phyloP scores from a whole-genome alignment of 2,329 filamentous ascomycete species.

The Teratosphaeria epicoccoides region DNA sequence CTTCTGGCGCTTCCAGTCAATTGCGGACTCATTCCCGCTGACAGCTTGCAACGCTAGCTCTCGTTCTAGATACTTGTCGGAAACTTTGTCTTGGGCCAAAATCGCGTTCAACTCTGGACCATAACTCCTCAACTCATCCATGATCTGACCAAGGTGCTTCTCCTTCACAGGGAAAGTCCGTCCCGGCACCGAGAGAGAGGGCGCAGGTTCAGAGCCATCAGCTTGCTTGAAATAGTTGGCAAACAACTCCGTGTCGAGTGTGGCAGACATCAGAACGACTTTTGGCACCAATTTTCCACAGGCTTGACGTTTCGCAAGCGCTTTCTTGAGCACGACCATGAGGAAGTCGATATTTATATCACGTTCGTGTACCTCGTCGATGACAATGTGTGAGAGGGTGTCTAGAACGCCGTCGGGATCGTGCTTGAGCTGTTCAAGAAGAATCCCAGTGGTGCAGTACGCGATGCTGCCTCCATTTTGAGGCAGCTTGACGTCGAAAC shows the following conservation, averaged over 20 bases:
- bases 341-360: conserved; percentile 37
- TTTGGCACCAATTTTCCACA: conserved; percentile 30
- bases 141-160: conserved; percentile 33
- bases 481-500: conserved; percentile 31
- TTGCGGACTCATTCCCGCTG: conserved; percentile 18
- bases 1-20: conserved; percentile 31
- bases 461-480: conserved; percentile 31
- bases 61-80: conserved; percentile 12
- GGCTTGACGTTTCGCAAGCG: conserved; percentile 26
- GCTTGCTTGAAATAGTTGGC: conserved; percentile 32
- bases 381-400: conserved; percentile 37
- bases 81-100: conserved; percentile 6
- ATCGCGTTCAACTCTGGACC: conserved; percentile 7
- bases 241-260: conserved; percentile 36
- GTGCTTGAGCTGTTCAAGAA: conserved; percentile 36
- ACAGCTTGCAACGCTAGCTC: conserved; percentile 10
- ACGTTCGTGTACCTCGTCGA: conserved; percentile 44
- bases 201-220: conserved; percentile 26
- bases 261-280: conserved; percentile 41
- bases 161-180: conserved; percentile 34
- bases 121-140: conserved; percentile 22
- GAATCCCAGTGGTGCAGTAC: conserved; percentile 42
- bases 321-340: conserved; percentile 36
- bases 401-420: conserved; percentile 30
- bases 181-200: conserved; percentile 34